A percentile compares a stretch with the other conserved stretches of the same genome.
Conservation (phyloP, 805 yeast species). For the Clavispora asparagi region DNA sequence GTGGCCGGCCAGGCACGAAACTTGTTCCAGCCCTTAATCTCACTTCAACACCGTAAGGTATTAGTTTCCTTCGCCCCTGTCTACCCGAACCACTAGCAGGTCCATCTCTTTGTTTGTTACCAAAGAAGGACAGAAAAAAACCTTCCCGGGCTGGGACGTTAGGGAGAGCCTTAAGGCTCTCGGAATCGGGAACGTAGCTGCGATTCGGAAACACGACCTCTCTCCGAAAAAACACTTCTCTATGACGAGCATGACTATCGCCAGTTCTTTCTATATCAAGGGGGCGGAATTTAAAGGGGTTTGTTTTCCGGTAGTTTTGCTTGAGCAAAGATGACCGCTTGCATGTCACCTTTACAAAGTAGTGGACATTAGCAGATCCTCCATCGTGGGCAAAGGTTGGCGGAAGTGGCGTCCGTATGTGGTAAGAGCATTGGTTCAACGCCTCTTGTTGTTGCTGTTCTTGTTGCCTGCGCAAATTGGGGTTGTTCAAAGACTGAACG, state of each 20-base stretch:
- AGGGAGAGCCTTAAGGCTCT: constrained; percentile 4
- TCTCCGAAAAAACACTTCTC: background rate
- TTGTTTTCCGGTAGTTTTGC: constrained; percentile 40
- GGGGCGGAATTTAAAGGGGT: constrained; percentile 54
- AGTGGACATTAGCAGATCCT: constrained; percentile 38
- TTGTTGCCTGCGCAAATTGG: background rate
- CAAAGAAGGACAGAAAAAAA: constrained; percentile 8
- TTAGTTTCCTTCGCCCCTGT: background rate
- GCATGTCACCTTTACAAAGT: constrained; percentile 59
- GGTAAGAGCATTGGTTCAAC: constrained; percentile 1
- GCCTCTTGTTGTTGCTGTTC: background rate
- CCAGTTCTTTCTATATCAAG: constrained; percentile 26
- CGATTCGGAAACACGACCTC: background rate
- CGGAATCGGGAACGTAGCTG: background rate
- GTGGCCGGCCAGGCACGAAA: constrained; percentile 39
- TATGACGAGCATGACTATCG: background rate
- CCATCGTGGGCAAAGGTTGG: constrained; percentile 13
- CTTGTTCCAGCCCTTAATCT: constrained; percentile 45
- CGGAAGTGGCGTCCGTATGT: constrained; percentile 10
- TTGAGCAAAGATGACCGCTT: constrained; percentile 46
- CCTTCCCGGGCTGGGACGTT: constrained; percentile 15
- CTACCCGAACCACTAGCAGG: background rate
- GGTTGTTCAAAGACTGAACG: constrained; percentile 2
- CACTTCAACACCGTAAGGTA: constrained; percentile 42
- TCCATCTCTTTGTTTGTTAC: background rate